Conservation (phyloP, 108 stramenopile species). For the Halocafeteria seosinensis region DNA sequence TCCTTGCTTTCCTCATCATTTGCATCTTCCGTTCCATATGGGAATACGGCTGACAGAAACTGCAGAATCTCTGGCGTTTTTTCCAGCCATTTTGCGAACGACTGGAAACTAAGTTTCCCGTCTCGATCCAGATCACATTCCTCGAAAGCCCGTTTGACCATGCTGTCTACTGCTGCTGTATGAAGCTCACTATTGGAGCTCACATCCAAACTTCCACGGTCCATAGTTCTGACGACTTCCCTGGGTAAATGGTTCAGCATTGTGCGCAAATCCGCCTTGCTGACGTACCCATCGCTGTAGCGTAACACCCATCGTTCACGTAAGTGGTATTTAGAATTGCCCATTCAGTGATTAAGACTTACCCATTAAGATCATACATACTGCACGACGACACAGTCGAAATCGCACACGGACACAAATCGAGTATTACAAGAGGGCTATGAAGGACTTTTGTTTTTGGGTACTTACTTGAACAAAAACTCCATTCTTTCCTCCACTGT, state of each 20-base stretch:
- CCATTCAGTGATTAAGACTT: no score
- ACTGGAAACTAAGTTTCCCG: not conserved
- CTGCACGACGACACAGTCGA: no score
- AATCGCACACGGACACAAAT: no score
- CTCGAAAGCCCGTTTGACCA: not conserved
- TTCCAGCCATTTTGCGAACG: not conserved
- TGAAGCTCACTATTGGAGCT: not conserved
- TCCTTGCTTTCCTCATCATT: no score
- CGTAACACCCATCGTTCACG: slow-evolving; percentile 22
- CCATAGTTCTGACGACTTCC: not conserved
- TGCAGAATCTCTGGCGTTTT: not conserved
- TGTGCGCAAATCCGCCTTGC: slow-evolving; percentile 21
- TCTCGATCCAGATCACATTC: not conserved
- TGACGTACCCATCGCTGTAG: slow-evolving; percentile 18
- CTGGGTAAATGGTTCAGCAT: slow-evolving; percentile 32
- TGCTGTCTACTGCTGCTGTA: not conserved
- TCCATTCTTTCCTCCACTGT: slow-evolving; percentile 30
- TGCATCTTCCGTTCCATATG: no score
- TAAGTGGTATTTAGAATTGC: no score
- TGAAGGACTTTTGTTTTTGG: no score
- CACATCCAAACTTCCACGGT: not conserved
- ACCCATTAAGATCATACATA: no score
- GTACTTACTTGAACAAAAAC: slow-evolving; percentile 31
- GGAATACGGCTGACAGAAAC: not conserved
- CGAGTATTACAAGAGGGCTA: no score